Conservation (phyloP, 106 monocot genomes). For the Dactylorhiza incarnata region DNA sequence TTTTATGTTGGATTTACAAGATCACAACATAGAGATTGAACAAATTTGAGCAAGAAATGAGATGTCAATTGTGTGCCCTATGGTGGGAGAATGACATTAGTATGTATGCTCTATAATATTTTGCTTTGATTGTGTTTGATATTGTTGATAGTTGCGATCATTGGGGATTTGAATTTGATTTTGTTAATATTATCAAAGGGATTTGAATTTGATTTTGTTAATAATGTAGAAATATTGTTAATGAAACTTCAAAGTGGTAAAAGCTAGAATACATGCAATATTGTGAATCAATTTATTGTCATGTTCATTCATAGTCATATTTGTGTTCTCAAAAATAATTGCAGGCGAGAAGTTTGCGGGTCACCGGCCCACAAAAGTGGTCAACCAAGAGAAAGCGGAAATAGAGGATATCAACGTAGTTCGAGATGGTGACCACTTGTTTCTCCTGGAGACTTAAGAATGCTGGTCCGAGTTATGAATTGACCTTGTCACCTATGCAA, state of each 20-base stretch:
- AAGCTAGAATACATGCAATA: not conserved
- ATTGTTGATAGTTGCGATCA: too few species aligned
- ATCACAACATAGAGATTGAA: too few species aligned
- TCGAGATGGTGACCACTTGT: slow-evolving; percentile 46
- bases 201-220: too few species aligned
- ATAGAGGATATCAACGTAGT: slow-evolving; percentile 39
- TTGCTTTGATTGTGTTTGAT: too few species aligned
- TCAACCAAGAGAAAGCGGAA: slow-evolving; percentile 39
- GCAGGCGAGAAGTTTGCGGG: slow-evolving; percentile 40
- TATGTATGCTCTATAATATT: too few species aligned
- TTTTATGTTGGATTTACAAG: too few species aligned
- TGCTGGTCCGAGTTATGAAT: not conserved
- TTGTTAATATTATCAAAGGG: too few species aligned
- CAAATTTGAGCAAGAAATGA: too few species aligned
- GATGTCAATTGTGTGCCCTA: too few species aligned
- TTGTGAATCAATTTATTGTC: not conserved
- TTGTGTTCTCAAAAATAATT: slow-evolving; percentile 3
- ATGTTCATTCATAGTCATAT: not conserved
- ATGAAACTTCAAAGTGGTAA: not conserved
- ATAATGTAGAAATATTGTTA: not conserved
- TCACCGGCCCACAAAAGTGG: slow-evolving; percentile 20
- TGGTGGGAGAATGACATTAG: too few species aligned
- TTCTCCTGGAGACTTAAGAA: slow-evolving; percentile 12
- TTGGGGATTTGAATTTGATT: too few species aligned
- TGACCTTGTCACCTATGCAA: not conserved